Base-by-base conservation (phyloP, 805 yeast genomes). In the Yarrowia keelungensis region DNA sequence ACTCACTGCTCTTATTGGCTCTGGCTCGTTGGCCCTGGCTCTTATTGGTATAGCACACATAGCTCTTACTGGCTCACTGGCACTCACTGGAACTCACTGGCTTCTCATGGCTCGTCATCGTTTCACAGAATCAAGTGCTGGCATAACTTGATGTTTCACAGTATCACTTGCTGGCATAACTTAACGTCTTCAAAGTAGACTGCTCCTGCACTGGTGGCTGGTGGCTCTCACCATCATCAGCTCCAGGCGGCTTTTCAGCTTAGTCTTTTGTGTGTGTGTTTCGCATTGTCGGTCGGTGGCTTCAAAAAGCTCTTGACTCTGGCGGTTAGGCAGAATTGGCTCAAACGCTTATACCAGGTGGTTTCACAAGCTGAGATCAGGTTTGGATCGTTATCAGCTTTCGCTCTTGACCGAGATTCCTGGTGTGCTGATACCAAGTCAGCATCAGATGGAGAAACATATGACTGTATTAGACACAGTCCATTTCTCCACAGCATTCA, bases 211-310 rank as follows among this genome's bases (percentile, higher is more conserved):
- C 19, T 19, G 19, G 19, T 19, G 19, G 19, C 19, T 19, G 19
- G 19, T 1, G 19, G 47, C 47, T 8, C 45, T 42, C 45, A 15
- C 45, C 45, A 42, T 15, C 19, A 5, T 15, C 45, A 42, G 45
- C 19, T 42, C 45, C 45, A 42, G 45, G 45, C 45, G 45, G 45
- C 45, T 42, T 42, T 42, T 42, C 45, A 42, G 45, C 45, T 5
- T 15, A 2, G 16, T 42, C 45, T n/a, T 1, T 15, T 1, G 19
- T 42, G 45, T 42, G 42, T 15, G 45, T 42, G 16, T 42, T 15
- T 15, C 19, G 45, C 45, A 42, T 42, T 42, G 45, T 42, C 45
- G 45, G 45, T 42, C 45, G 45, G 45, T 12, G 45, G 19, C 19
- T 19, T 19, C 1, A 1, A 1, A 19, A 19, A 19, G 19, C 19